phyloP scores from a whole-genome alignment of 306 rosid species.

The Myrica gale region DNA sequence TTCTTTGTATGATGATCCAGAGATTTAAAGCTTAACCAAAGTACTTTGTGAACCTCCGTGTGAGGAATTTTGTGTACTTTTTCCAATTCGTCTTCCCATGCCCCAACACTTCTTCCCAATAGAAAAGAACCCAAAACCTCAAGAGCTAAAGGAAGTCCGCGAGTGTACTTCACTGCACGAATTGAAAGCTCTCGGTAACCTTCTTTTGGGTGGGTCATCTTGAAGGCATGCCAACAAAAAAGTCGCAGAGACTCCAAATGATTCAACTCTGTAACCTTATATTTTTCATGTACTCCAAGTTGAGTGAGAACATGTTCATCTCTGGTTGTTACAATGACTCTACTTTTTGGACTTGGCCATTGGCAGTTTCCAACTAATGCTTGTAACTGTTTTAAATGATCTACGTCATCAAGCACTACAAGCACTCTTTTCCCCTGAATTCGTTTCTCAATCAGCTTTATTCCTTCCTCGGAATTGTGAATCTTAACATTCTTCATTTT shows the following conservation, averaged over 20 bases:
- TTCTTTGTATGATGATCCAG: too few species aligned
- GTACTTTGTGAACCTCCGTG: neutral
- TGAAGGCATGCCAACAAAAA: slow-evolving; percentile 35
- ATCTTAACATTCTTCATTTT: neutral
- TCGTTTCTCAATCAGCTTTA: neutral
- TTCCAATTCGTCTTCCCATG: slow-evolving; percentile 29
- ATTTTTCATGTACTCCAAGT: neutral
- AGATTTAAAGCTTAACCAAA: too few species aligned
- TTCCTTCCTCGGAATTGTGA: neutral
- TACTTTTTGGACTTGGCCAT: slow-evolving; percentile 26
- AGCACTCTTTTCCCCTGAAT: slow-evolving; percentile 8
- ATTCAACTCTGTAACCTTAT: neutral
- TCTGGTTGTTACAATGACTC: slow-evolving; percentile 30
- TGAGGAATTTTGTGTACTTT: neutral
- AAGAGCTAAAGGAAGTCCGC: slow-evolving; percentile 46
- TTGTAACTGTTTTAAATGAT: neutral
- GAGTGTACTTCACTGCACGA: slow-evolving; percentile 12
- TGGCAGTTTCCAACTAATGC: neutral
- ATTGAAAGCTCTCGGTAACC: slow-evolving; percentile 13
- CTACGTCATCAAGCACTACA: slow-evolving; percentile 20
- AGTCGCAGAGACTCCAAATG: slow-evolving; percentile 24
- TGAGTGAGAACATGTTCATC: neutral
- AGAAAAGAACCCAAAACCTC: slow-evolving; percentile 39
- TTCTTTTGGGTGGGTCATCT: neutral
- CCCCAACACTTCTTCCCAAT: neutral